Evolutionary conservation across 495 filamentous ascomycete genomes (phyloP), one percentile per base, ranked within the genome.

Genomic region (Schizothecium vesticola): DNA sequence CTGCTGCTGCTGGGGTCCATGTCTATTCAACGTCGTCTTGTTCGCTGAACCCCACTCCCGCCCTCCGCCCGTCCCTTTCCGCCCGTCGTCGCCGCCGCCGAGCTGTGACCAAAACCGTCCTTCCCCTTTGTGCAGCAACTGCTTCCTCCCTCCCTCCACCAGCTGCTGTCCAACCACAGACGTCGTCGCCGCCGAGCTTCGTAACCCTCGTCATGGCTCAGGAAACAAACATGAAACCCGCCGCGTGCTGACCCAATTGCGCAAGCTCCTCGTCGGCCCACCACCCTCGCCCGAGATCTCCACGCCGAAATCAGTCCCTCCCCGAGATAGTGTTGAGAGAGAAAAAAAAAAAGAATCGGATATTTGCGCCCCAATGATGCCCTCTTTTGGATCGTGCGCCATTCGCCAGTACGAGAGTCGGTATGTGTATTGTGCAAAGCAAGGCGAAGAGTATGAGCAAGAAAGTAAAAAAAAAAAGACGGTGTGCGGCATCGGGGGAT

Each of bases 381-480:
- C 73, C 69, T 77, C 70, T 77, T 77, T 75, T 72, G 67, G 59
- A 72, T 73, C 69, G 73, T 77, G 70, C 75, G 75, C 75, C 75
- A 73, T 77, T 76, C 75, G 72, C 75, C 74, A 67, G 64, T 36
- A 68, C 65, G 68, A 71, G 69, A 74, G 59, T 63, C 65, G 61
- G 29, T 64, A 33, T 64, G 21, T 31, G 29, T 64, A 55, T 31
- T 56, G 43, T 65, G 51, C 21, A n/a, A 65, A 56, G 61, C 56
- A 60, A 66, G 65, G 58, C 67, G 63, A 60, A 70, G 70, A 66
- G 70, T 73, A 70, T 74, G 70, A 69, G 61, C 72, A 72, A 70
- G 59, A 69, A 75, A 64, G 61, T 33, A 61, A 64, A 60, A 26
- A 63, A 57, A 31, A 62, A 66, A 21, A 43, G 33, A 64, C 28